Evolutionary conservation across 768 basidiomycete genomes (phyloP).

Genomic region (Lyophyllum decastes): DNA sequence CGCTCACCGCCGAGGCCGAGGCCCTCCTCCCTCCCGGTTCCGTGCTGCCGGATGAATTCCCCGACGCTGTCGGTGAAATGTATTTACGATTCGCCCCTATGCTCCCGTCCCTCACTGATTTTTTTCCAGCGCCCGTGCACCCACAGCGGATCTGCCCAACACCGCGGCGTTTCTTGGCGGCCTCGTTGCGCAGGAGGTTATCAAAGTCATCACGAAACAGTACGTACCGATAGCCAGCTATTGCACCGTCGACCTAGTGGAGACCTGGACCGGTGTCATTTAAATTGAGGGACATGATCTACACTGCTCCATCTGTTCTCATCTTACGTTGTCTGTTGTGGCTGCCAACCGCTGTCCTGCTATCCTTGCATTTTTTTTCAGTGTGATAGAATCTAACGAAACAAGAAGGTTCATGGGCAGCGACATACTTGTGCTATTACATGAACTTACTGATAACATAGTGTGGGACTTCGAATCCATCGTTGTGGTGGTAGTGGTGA

Average conservation of each 20-base stretch:
- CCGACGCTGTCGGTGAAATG: conserved; percentile 76
- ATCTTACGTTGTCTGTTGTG: no score
- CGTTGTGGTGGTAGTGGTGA: no score
- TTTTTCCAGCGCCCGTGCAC: conserved; percentile 69
- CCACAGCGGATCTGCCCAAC: conserved; percentile 86
- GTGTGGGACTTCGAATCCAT: no score
- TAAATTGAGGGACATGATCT: conserved; percentile 5
- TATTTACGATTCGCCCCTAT: conserved; percentile 40
- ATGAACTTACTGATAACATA: no score
- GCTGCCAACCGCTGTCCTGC: not conserved
- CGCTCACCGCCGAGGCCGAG: conserved; percentile 52
- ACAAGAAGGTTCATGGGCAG: no score
- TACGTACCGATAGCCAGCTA: conserved; percentile 90
- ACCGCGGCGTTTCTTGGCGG: conserved; percentile 94
- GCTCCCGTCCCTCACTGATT: conserved; percentile 13
- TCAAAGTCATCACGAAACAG: conserved; percentile 96
- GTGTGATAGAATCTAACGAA: no score
- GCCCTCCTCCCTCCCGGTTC: conserved; percentile 48
- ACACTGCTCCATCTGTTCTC: not conserved
- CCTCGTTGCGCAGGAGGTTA: conserved; percentile 92
- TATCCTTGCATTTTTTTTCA: not conserved
- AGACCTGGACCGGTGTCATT: conserved; percentile 71
- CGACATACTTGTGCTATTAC: no score
- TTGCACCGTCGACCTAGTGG: conserved; percentile 82
- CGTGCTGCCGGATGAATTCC: conserved; percentile 55